These are phyloP conservation scores for Stellera chamaejasme DNA, from an alignment of 345 rosid genomes.

Conservation along the genomic window DNA sequence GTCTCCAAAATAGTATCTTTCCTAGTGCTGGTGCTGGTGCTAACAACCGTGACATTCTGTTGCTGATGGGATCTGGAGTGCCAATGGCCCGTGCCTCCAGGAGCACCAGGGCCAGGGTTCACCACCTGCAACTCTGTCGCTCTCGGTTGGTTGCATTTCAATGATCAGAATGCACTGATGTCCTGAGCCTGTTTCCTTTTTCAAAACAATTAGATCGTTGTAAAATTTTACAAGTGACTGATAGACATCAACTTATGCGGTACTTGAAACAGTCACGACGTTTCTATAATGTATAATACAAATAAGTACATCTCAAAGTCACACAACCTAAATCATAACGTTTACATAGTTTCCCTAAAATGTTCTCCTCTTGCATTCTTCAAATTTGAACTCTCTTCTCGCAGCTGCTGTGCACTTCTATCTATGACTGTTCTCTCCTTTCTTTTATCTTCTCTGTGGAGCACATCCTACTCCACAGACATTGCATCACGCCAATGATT, in stretches of 20 bases:
- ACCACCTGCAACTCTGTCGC: constrained; percentile 18
- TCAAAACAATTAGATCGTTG: too few relatives aligned
- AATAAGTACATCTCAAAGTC: too few relatives aligned
- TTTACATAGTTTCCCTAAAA: too few relatives aligned
- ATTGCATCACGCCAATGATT: constrained; percentile 23
- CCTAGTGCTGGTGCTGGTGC: background rate
- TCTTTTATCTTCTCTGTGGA: too few relatives aligned
- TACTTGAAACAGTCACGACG: too few relatives aligned
- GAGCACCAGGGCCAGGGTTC: background rate
- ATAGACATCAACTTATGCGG: too few relatives aligned
- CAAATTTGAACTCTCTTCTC: background rate
- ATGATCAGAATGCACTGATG: too few relatives aligned
- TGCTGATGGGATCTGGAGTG: constrained; percentile 23
- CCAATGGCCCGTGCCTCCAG: constrained; percentile 21
- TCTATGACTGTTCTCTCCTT: too few relatives aligned
- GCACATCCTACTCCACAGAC: background rate
- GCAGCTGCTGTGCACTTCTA: background rate
- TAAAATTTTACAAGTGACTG: too few relatives aligned
- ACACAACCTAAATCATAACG: too few relatives aligned
- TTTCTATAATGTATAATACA: too few relatives aligned
- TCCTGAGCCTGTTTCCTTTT: background rate
- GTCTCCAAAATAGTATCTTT: background rate
- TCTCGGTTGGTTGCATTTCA: constrained; percentile 20
- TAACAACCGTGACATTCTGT: too few relatives aligned
- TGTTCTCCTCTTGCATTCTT: background rate